Evolutionary conservation across 176 grass and related monocot species (phyloP).

Genomic region (Musa troglodytarum): DNA sequence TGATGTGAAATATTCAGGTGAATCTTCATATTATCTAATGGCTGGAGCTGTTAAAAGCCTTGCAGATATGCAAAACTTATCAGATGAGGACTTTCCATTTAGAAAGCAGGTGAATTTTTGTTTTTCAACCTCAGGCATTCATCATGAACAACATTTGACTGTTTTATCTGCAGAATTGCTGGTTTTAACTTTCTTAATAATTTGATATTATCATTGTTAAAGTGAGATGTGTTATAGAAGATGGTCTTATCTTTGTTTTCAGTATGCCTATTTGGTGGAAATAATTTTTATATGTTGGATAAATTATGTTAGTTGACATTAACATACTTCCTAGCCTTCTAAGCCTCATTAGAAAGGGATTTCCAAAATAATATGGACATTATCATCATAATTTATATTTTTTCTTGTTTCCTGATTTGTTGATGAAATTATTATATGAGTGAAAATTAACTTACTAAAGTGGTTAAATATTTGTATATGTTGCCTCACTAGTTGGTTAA

Average conservation of each 20-base stretch:
- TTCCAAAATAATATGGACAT: background rate
- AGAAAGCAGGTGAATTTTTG: slow-evolving; percentile 62
- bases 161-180: background rate
- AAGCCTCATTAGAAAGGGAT: background rate
- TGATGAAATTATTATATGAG: too few relatives aligned
- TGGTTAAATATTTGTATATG: background rate
- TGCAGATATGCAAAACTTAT: slow-evolving; percentile 68
- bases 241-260: background rate
- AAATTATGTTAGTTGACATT: background rate
- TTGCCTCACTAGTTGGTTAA: background rate
- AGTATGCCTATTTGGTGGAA: too few relatives aligned
- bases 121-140: background rate
- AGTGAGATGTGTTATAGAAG: background rate
- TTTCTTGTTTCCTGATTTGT: too few relatives aligned
- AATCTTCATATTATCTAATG: slow-evolving; percentile 64
- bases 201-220: background rate
- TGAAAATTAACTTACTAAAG: background rate
- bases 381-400: too few relatives aligned
- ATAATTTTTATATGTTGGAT: too few relatives aligned
- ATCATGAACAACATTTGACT: background rate
- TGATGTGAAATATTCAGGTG: slow-evolving; percentile 40
- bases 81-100: slow-evolving; percentile 76
- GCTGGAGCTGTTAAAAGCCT: slow-evolving; percentile 59
- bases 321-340: background rate
- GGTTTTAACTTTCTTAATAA: too few relatives aligned